Conservation (phyloP, 495 filamentous ascomycete species). For the Neurospora sp. region DNA sequence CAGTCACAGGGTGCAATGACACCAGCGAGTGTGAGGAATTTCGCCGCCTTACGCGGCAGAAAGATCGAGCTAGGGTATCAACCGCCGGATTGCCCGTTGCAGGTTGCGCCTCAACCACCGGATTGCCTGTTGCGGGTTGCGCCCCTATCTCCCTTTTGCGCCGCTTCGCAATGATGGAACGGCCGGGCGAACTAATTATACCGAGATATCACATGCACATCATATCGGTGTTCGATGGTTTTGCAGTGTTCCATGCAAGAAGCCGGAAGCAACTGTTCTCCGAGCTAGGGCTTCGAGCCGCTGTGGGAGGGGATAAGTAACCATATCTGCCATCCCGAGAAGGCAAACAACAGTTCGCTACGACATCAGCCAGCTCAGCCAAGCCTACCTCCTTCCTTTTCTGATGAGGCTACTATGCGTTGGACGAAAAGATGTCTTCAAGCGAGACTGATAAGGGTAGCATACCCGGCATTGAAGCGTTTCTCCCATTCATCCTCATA, state of each 20-base stretch:
- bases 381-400: not conserved
- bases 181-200: not conserved
- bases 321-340: not conserved
- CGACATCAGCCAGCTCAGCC: not conserved
- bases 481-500: not conserved
- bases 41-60: not conserved
- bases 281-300: not conserved
- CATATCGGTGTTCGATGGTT: not conserved
- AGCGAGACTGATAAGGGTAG: not conserved
- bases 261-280: not conserved
- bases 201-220: slow-evolving; percentile 6
- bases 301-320: not conserved
- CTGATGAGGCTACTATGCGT: not conserved
- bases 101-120: not conserved
- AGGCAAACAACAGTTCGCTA: not conserved
- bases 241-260: not conserved
- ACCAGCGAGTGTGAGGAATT: not conserved
- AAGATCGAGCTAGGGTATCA: not conserved
- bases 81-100: slow-evolving; percentile 1
- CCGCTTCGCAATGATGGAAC: slow-evolving; percentile 5
- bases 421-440: not conserved
- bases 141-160: not conserved
- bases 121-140: slow-evolving; percentile 7
- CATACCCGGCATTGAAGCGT: not conserved
- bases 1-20: slow-evolving; percentile 3